These are phyloP conservation scores for Chalaropsis ovoidea DNA, from an alignment of 2,329 filamentous ascomycete genomes.

Conservation along the genomic window DNA sequence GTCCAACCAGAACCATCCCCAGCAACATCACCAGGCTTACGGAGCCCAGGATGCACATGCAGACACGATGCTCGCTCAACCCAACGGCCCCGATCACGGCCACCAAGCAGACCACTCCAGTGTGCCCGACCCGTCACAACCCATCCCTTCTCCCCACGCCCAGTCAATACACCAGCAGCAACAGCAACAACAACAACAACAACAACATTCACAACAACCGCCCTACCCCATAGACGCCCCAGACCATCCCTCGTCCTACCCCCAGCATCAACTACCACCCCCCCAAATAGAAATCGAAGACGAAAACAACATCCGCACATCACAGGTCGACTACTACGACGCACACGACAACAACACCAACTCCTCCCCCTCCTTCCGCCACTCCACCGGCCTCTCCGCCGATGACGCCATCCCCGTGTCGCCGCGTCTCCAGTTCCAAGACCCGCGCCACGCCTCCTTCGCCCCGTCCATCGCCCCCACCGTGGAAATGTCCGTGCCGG, in stretches of 20 bases:
- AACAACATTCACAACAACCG: conserved; percentile 15
- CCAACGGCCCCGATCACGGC: not conserved
- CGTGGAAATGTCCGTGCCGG: conserved; percentile 22
- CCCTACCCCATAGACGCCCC: conserved; percentile 9
- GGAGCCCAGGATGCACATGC: not conserved
- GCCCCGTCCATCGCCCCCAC: conserved; percentile 22
- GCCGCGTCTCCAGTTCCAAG: conserved; percentile 19
- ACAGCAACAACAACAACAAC: conserved; percentile 11
- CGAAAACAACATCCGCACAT: conserved; percentile 24
- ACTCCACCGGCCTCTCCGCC: not conserved
- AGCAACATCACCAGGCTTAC: not conserved
- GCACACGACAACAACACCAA: not conserved
- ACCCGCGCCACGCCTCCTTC: conserved; percentile 24
- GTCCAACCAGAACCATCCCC: not conserved
- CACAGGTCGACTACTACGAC: conserved; percentile 21
- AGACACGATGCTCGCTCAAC: not conserved
- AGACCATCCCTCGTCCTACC: not conserved
- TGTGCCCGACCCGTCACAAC: not conserved
- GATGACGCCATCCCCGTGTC: conserved; percentile 20
- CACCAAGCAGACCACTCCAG: not conserved
- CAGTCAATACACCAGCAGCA: not conserved
- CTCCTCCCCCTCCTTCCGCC: no score
- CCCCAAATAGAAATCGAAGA: conserved; percentile 25
- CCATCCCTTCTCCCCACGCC: not conserved
- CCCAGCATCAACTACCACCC: conserved; percentile 9